phyloP scores from a whole-genome alignment of 2,329 filamentous ascomycete species.

The Microsporum canis region DNA sequence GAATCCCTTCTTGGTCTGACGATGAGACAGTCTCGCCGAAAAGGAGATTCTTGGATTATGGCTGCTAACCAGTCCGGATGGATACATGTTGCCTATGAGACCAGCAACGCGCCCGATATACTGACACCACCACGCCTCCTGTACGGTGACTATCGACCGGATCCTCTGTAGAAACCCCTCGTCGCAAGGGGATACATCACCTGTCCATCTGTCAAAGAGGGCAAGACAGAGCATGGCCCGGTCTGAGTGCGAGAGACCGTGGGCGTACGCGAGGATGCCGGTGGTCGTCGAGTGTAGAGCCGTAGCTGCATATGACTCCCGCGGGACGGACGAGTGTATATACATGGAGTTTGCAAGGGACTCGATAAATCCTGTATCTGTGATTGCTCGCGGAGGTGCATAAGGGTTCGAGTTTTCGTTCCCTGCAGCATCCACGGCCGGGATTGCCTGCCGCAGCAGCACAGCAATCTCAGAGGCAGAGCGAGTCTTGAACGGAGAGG shows the following conservation, averaged over 20 bases:
- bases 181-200: slow-evolving; percentile 49
- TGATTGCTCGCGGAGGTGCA: slow-evolving; percentile 38
- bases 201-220: slow-evolving; percentile 63
- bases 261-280: slow-evolving; percentile 54
- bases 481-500: slow-evolving; percentile 40
- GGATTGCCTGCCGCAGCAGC: slow-evolving; percentile 28
- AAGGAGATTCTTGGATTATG: slow-evolving; percentile 24
- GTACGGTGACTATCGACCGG: slow-evolving; percentile 41
- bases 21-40: slow-evolving; percentile 33
- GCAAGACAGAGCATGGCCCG: slow-evolving; percentile 61
- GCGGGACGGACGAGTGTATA: slow-evolving; percentile 40
- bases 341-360: slow-evolving; percentile 52
- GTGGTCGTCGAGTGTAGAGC: slow-evolving; percentile 63
- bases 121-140: slow-evolving; percentile 53
- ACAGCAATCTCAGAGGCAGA: slow-evolving; percentile 40
- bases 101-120: slow-evolving; percentile 52
- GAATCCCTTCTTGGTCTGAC: slow-evolving; percentile 24
- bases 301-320: slow-evolving; percentile 50
- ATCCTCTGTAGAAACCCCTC: slow-evolving; percentile 44
- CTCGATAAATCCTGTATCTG: slow-evolving; percentile 40
- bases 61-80: slow-evolving; percentile 41
- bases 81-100: slow-evolving; percentile 49
- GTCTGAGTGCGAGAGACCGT: slow-evolving; percentile 62
- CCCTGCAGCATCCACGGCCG: background rate
- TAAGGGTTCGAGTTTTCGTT: background rate